These are phyloP conservation scores for Paraphaeosphaeria sporulosa DNA, from an alignment of 2,329 filamentous ascomycete genomes.

Conservation along the genomic window DNA sequence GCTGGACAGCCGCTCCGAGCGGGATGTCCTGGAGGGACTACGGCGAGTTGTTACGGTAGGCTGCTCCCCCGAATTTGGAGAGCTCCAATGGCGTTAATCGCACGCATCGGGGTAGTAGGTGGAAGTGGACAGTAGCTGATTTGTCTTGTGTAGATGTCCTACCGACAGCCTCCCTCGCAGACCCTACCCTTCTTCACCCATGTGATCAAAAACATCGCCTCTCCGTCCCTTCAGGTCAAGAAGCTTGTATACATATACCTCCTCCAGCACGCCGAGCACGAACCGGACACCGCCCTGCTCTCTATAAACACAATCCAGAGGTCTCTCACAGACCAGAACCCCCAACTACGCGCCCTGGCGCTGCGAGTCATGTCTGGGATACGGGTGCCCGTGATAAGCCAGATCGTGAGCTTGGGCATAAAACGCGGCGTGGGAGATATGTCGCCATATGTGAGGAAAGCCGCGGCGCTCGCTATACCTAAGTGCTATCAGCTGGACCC, in stretches of 20 bases:
- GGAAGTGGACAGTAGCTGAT: slow-evolving; percentile 26
- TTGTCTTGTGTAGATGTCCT: slow-evolving; percentile 79
- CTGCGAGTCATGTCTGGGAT: slow-evolving; percentile 98
- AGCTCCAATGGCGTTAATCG: not conserved
- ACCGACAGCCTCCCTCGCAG: slow-evolving; percentile 71
- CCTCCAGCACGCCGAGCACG: slow-evolving; percentile 93
- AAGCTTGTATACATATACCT: slow-evolving; percentile 99
- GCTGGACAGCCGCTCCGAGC: slow-evolving; percentile 90
- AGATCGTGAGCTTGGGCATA: slow-evolving; percentile 95
- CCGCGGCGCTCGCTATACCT: slow-evolving; percentile 90
- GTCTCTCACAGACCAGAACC: slow-evolving; percentile 89
- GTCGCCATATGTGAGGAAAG: slow-evolving; percentile 91
- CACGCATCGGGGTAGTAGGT: slow-evolving; percentile 10
- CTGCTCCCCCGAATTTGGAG: slow-evolving; percentile 22
- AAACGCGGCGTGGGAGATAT: slow-evolving; percentile 93
- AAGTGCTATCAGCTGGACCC: slow-evolving; percentile 95
- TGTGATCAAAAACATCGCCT: slow-evolving; percentile 97
- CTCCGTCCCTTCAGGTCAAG: slow-evolving; percentile 91
- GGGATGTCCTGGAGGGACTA: slow-evolving; percentile 90
- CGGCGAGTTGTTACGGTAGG: slow-evolving; percentile 85
- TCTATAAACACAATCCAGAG: slow-evolving; percentile 99
- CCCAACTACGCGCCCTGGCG: slow-evolving; percentile 88
- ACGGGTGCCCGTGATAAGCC: slow-evolving; percentile 94
- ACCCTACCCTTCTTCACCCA: slow-evolving; percentile 96
- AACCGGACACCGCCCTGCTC: slow-evolving; percentile 91